Percentiles rank a stretch among this genome's conserved stretches.
Evolutionary conservation across 768 basidiomycete genomes (phyloP).

Genomic region (Agrocybe praecox): DNA sequence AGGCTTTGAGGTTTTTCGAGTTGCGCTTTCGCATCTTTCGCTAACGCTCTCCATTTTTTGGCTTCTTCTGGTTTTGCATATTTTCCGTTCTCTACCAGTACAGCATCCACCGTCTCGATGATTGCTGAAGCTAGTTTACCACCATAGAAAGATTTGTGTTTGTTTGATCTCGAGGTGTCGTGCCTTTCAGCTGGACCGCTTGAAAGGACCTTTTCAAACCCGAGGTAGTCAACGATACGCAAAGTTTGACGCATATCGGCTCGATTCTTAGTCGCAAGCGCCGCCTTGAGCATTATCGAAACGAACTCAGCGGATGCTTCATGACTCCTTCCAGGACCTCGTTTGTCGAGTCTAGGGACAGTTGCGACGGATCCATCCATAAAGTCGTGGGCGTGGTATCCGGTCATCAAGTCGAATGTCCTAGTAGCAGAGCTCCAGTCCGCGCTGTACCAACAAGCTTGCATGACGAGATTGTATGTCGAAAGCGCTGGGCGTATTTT

Average conservation of each 20-base stretch:
- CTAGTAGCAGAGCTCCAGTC: conserved; percentile 65
- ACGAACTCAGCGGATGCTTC: conserved; percentile 54
- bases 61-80: conserved; percentile 23
- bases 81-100: conserved; percentile 27
- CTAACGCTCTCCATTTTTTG: conserved; percentile 29
- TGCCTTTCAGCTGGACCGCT: conserved; percentile 19
- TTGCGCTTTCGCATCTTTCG: conserved; percentile 18
- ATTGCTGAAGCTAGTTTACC: conserved; percentile 52
- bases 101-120: conserved; percentile 38
- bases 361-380: conserved; percentile 43
- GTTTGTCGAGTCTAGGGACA: conserved; percentile 43
- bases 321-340: conserved; percentile 44
- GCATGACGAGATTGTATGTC: conserved; percentile 65
- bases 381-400: conserved; percentile 58
- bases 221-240: conserved; percentile 56
- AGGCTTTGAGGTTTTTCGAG: not conserved
- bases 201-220: conserved; percentile 37
- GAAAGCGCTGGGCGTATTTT: conserved; percentile 47
- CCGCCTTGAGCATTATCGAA: conserved; percentile 58
- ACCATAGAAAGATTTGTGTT: conserved; percentile 41
- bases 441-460: conserved; percentile 60
- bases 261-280: conserved; percentile 51
- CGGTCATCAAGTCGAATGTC: conserved; percentile 74
- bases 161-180: conserved; percentile 32
- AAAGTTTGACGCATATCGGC: conserved; percentile 61